Evolutionary conservation across 768 basidiomycete genomes (phyloP).

Genomic region (Sistotremastrum suecicum): DNA sequence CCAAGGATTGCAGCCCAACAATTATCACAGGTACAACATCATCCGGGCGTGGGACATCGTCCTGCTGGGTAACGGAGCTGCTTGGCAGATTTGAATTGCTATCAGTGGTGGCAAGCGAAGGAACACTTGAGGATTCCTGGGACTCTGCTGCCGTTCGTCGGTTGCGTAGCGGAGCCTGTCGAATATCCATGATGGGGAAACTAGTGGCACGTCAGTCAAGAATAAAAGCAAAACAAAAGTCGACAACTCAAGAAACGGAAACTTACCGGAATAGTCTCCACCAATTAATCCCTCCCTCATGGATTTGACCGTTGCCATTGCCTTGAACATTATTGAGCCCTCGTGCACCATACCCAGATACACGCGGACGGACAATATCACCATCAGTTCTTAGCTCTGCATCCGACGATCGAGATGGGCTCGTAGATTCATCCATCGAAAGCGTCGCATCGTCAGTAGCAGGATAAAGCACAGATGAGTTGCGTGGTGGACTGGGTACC

Average conservation of each 20-base stretch:
- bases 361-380: too few relatives aligned
- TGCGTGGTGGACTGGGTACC: neutral
- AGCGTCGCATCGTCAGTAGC: neutral
- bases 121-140: slow-evolving; percentile 4
- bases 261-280: slow-evolving; percentile 64
- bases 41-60: slow-evolving; percentile 10
- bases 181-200: too few relatives aligned
- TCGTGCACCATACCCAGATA: too few relatives aligned
- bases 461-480: slow-evolving; percentile 2
- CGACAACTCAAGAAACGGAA: too few relatives aligned
- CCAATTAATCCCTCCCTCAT: slow-evolving; percentile 46
- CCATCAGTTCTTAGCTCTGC: neutral
- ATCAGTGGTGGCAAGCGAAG: slow-evolving; percentile 4
- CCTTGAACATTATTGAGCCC: too few relatives aligned
- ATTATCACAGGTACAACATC: slow-evolving; percentile 72
- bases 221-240: too few relatives aligned
- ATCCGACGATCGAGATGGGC: too few relatives aligned
- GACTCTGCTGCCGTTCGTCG: slow-evolving; percentile 8
- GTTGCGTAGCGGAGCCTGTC: too few relatives aligned
- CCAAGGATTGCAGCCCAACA: slow-evolving; percentile 68
- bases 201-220: too few relatives aligned
- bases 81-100: slow-evolving; percentile 2
- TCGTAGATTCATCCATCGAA: neutral
- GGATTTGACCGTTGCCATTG: slow-evolving; percentile 8
- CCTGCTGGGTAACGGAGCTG: neutral